Base-by-base conservation (phyloP, 2,329 filamentous ascomycete genomes). In the Alternaria consortialis region DNA sequence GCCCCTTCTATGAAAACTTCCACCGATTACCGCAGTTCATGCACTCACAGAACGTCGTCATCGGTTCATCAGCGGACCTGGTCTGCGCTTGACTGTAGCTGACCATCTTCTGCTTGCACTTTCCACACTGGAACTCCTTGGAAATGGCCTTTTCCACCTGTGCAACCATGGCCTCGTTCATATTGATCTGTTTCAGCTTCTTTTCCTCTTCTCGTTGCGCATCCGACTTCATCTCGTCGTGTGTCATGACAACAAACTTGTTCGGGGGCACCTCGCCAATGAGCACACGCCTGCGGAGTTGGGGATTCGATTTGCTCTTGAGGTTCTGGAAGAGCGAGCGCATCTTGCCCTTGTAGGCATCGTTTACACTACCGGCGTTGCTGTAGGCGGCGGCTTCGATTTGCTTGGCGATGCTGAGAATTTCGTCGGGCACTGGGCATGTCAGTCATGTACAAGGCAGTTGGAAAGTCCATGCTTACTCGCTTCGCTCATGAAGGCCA, bases 31-130 rank as follows among this genome's bases (percentile, higher is more conserved):
- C 83, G 62, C 83, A 85, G 61, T 82, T 79, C 66, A 80, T 82
- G 74, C 84, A 85, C 76, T 84, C 83, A 74, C 84, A 85, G 71
- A 85, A 85, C 0, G 84, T 85, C 46, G 84, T 86, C 82, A 86
- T 85, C 67, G 94, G 94, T 82, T 98, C 95, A 86, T 99, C 95
- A 68, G 95, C 95, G 82, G 88, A 91, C 67, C 95, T 87, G 15
- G 95, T 99, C 84, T 99, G 95, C 5, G 95, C 95, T 82, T 99
- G 95, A 50, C 88, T 93, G 81, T 99, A 99, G 80, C 91, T 93
- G 76, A 98, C 95, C 84, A 93, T 94, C 84, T 91, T 94, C 86
- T 97, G 86, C 73, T 91, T 91, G 82, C 95, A 99, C 80, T 93
- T 94, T 75, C 93, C 88, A 82, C 95, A 99, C 80, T 92, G 90